Evolutionary conservation across 495 filamentous ascomycete genomes (phyloP).

Genomic region (Penicillium parvum): DNA sequence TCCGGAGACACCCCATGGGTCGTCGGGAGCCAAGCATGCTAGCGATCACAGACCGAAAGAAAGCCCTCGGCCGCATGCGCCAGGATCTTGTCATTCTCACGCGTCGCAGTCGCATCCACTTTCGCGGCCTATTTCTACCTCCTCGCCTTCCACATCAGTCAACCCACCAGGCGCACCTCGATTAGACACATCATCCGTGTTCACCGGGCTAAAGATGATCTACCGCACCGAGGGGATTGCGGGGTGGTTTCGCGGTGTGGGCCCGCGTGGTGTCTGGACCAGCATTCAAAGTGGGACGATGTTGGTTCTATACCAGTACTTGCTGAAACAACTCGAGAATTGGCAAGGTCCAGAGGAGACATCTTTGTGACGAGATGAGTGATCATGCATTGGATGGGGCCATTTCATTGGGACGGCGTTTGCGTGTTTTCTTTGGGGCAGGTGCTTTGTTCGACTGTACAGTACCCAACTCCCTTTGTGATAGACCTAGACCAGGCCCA

Average conservation of each 20-base stretch:
- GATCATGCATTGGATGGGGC: slow-evolving; percentile 12
- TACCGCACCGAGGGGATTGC: slow-evolving; percentile 82
- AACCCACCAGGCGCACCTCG: slow-evolving; percentile 66
- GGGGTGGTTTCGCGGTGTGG: slow-evolving; percentile 94
- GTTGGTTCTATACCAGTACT: slow-evolving; percentile 89
- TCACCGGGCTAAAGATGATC: slow-evolving; percentile 78
- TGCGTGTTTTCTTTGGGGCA: slow-evolving; percentile 1
- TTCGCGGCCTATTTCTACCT: slow-evolving; percentile 73
- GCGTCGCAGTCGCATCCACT: slow-evolving; percentile 30
- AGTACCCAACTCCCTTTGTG: slow-evolving; percentile 5
- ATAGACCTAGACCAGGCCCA: slow-evolving; percentile 6
- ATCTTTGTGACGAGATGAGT: slow-evolving; percentile 18
- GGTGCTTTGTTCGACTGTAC: not conserved
- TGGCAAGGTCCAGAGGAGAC: slow-evolving; percentile 31
- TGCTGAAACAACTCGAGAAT: slow-evolving; percentile 70
- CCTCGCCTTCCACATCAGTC: slow-evolving; percentile 74
- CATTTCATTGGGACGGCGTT: slow-evolving; percentile 4
- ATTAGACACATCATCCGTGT: slow-evolving; percentile 81
- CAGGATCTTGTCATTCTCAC: slow-evolving; percentile 22
- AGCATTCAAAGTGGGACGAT: slow-evolving; percentile 96
- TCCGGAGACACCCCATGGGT: slow-evolving; percentile 11
- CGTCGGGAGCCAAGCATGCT: slow-evolving; percentile 19
- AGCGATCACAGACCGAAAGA: slow-evolving; percentile 33
- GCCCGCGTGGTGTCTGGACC: slow-evolving; percentile 93
- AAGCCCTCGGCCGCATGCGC: slow-evolving; percentile 30